Conservation (phyloP, 2,329 filamentous ascomycete genomes). For the Alternaria sp. region DNA sequence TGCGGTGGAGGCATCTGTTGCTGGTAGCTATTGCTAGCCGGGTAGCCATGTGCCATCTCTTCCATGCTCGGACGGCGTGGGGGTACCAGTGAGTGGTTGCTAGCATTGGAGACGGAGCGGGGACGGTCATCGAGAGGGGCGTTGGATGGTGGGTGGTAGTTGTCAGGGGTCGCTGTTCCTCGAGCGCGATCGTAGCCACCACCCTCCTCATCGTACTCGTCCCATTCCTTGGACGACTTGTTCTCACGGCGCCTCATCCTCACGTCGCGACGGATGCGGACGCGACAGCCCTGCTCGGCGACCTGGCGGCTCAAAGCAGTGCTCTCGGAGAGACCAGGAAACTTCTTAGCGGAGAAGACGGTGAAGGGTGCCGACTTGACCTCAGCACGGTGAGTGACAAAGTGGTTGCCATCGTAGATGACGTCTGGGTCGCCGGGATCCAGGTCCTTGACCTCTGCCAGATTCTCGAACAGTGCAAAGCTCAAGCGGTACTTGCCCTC, state of each 20-base stretch:
- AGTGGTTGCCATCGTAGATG: constrained; percentile 56
- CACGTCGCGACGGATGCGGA: constrained; percentile 92
- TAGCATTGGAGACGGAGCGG: constrained; percentile 69
- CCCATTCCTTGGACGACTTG: constrained; percentile 72
- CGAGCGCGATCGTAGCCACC: constrained; percentile 56
- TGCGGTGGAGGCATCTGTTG: constrained; percentile 54
- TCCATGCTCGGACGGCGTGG: constrained; percentile 57
- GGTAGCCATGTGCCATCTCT: constrained; percentile 54
- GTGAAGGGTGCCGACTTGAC: constrained; percentile 87
- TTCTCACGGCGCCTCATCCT: constrained; percentile 85
- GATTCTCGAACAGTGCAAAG: constrained; percentile 93
- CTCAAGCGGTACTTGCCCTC: constrained; percentile 91
- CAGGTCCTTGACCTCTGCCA: constrained; percentile 83
- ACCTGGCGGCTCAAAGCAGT: constrained; percentile 88
- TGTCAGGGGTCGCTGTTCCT: constrained; percentile 60
- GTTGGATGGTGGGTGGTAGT: constrained; percentile 54
- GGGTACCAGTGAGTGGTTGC: constrained; percentile 49
- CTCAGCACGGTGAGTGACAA: constrained; percentile 85
- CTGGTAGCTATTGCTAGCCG: constrained; percentile 45
- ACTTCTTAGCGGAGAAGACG: constrained; percentile 98
- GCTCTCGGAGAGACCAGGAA: constrained; percentile 90
- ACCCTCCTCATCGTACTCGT: constrained; percentile 68
- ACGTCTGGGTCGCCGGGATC: constrained; percentile 63
- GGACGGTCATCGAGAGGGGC: constrained; percentile 58
- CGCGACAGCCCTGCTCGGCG: constrained; percentile 94